Percentiles rank a stretch among this genome's conserved stretches.
Conservation (phyloP, 129 eudicot species). For the Daucus carota region DNA sequence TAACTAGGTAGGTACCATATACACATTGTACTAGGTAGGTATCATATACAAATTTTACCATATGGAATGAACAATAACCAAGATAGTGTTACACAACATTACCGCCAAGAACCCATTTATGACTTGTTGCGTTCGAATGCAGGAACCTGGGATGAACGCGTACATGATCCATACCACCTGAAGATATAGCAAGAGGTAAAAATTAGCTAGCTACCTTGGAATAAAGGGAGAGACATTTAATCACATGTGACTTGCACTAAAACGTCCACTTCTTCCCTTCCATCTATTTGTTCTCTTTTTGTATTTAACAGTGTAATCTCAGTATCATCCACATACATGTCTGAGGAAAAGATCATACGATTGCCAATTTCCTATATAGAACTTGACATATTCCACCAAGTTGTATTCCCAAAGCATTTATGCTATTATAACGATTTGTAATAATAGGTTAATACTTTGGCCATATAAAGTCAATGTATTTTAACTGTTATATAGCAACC, state of each 20-base stretch:
- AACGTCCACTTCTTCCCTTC: background rate
- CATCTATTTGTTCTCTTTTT: background rate
- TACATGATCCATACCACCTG: slow-evolving; percentile 97
- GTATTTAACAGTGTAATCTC: background rate
- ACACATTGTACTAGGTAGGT: background rate
- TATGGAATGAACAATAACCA: slow-evolving; percentile 2
- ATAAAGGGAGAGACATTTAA: background rate
- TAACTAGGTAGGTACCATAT: background rate
- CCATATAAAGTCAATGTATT: background rate
- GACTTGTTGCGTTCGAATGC: slow-evolving; percentile 97
- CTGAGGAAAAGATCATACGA: background rate
- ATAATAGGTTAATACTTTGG: background rate
- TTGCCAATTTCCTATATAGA: background rate
- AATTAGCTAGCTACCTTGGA: background rate
- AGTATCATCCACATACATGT: background rate
- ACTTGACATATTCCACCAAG: background rate
- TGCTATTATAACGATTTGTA: background rate
- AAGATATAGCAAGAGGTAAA: slow-evolving; percentile 4
- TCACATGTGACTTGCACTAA: background rate
- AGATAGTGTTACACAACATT: slow-evolving; percentile 15
- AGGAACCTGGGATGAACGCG: slow-evolving; percentile 93
- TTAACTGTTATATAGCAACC: background rate
- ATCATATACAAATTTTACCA: background rate
- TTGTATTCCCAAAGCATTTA: background rate
- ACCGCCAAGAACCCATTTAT: slow-evolving; percentile 99